These are phyloP conservation scores for Leucaena leucocephala DNA, from an alignment of 306 rosid species.

Conservation along the genomic window DNA sequence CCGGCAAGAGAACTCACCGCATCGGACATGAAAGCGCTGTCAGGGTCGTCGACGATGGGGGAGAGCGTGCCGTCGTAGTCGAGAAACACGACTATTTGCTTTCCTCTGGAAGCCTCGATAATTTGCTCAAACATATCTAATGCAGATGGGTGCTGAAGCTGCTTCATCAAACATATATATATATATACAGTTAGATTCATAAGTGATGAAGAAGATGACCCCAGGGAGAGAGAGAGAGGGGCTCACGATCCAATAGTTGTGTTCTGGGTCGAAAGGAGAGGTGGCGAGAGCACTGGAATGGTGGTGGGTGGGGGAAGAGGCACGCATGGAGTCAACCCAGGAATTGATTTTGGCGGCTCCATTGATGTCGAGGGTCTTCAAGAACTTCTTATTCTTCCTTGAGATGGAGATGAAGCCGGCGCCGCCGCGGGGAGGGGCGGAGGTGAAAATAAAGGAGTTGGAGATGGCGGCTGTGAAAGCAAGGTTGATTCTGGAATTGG, in stretches of 20 bases:
- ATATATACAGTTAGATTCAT: conserved; percentile 12
- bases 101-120: conserved; percentile 70
- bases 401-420: conserved; percentile 62
- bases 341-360: conserved; percentile 60
- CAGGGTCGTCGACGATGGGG: conserved; percentile 86
- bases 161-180: not conserved
- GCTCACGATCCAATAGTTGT: conserved; percentile 70
- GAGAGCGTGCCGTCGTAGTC: conserved; percentile 89
- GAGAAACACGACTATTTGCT: conserved; percentile 78
- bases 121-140: conserved; percentile 76
- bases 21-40: conserved; percentile 79
- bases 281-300: conserved; percentile 28
- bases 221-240: not conserved
- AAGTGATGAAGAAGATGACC: not conserved
- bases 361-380: conserved; percentile 67
- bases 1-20: conserved; percentile 51
- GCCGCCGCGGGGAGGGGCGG: conserved; percentile 44
- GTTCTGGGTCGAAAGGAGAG: conserved; percentile 46
- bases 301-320: conserved; percentile 75
- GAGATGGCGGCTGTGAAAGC: conserved; percentile 36
- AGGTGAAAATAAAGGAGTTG: conserved; percentile 33
- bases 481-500: conserved; percentile 45
- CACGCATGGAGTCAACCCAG: conserved; percentile 83
- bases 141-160: conserved; percentile 77
- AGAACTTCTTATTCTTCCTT: conserved; percentile 46